A percentile compares a stretch with the other conserved stretches of the same genome.
These are phyloP conservation scores for Neurospora sp. DNA, from an alignment of 2,329 filamentous ascomycete genomes.

Conservation along the genomic window DNA sequence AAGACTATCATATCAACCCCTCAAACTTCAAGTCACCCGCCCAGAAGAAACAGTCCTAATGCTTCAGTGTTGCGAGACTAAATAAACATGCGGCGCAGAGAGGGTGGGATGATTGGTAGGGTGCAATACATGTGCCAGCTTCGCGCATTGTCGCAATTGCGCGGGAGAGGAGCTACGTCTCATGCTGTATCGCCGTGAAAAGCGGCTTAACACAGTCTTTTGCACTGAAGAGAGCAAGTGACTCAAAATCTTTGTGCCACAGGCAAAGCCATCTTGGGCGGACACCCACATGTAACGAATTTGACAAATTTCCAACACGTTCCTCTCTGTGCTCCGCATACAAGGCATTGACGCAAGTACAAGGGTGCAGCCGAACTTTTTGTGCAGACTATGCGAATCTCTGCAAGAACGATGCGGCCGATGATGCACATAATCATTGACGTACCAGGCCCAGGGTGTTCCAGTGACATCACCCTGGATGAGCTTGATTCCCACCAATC, in stretches of 20 bases:
- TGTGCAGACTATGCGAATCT: constrained; percentile 3
- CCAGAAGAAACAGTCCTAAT: neutral
- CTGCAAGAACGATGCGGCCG: constrained; percentile 1
- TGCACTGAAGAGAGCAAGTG: neutral
- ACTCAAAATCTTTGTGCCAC: neutral
- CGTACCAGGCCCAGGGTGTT: constrained; percentile 7
- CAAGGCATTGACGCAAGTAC: constrained; percentile 14
- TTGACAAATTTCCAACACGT: neutral
- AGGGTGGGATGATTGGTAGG: neutral
- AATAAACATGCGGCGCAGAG: neutral
- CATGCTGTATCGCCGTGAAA: constrained; percentile 15
- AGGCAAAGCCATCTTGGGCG: neutral
- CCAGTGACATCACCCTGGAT: constrained; percentile 9
- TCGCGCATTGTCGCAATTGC: constrained; percentile 15
- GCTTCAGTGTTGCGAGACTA: neutral
- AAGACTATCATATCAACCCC: neutral
- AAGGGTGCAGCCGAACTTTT: constrained; percentile 5
- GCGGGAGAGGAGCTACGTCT: constrained; percentile 16
- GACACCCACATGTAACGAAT: neutral
- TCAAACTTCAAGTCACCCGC: neutral
- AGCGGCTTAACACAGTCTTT: constrained; percentile 1
- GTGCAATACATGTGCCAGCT: neutral
- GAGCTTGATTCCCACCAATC: neutral
- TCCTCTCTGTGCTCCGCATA: constrained; percentile 9
- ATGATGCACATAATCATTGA: constrained; percentile 8